Base-by-base conservation (phyloP, 2,329 filamentous ascomycete genomes). In the Zymoseptoria pseudotritici region DNA sequence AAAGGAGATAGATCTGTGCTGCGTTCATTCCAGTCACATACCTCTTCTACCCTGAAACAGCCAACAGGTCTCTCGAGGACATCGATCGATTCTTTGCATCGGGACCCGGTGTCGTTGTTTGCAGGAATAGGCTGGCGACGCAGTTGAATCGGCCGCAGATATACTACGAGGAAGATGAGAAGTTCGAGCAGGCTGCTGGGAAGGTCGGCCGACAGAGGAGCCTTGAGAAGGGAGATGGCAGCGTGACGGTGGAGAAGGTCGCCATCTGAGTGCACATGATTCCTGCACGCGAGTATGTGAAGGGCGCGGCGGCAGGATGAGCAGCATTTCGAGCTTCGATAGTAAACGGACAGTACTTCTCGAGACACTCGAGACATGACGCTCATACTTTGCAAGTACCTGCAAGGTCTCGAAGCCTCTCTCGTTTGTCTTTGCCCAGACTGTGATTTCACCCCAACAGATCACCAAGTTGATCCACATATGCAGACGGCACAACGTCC, bases 391-490 rank as follows among this genome's bases (percentile, higher is more conserved):
- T 6, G 17, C 11, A 13, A 46, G 36, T 11, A 46, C 17, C 36
- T 46, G 5, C 3, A 46, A 46, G 36, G 36, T n/a, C 36, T n/a
- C 5, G 36, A 17, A n/a, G 13, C 36, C 17, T 46, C 17, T 17
- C 17, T 46, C 36, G 36, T 46, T 13, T 46, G 36, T 46, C 13
- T 46, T 46, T 46, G 36, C 17, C 36, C 36, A 46, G 22, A 26
- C 20, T 20, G 21, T 22, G 21, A 19, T 8, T 58, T 64, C 61
- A 70, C 4, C 69, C 70, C 10, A 80, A 58, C 67, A 97, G 77
- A 77, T 97, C 93, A 60, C 89, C 88, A 68, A 99, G 77, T 72
- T 84, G 86, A 74, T 97, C 89, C 50, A 94, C 86, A 74, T 96
- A 97, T 64, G 86, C 94, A 49, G 83, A 82, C 2, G 94, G 94